These are phyloP conservation scores for Globisporangium cederbergense DNA, from an alignment of 352 stramenopile genomes.

Conservation along the genomic window DNA sequence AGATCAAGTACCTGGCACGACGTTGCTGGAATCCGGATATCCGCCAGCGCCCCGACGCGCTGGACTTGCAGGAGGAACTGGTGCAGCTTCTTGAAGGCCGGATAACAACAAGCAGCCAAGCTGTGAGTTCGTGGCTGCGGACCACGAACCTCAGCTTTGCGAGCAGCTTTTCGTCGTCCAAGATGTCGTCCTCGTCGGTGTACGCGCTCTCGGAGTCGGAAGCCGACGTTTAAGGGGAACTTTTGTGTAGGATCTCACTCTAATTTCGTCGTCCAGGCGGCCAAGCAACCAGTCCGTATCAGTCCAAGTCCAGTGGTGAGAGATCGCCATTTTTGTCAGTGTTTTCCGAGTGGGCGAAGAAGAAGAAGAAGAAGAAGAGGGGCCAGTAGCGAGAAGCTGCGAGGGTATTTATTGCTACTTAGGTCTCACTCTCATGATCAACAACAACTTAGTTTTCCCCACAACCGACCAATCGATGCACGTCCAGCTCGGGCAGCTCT, in stretches of 20 bases:
- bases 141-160: conserved; percentile 39
- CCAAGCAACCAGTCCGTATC: background rate
- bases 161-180: conserved; percentile 44
- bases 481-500: too few relatives aligned
- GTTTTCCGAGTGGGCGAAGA: background rate
- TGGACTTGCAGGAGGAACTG: conserved; percentile 77
- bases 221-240: conserved; percentile 26
- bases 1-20: conserved; percentile 34
- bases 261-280: conserved; percentile 3
- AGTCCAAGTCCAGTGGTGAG: conserved; percentile 1
- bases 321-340: conserved; percentile 6
- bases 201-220: conserved; percentile 30
- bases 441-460: too few relatives aligned
- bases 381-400: background rate
- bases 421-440: too few relatives aligned
- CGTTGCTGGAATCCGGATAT: conserved; percentile 62
- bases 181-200: conserved; percentile 37
- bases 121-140: conserved; percentile 49
- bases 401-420: conserved; percentile 4
- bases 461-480: too few relatives aligned
- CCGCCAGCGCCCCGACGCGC: conserved; percentile 41
- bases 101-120: conserved; percentile 40
- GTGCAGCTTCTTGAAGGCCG: conserved; percentile 65
- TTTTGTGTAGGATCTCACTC: background rate
- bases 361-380: background rate